These are phyloP conservation scores for Filosporella fistucella DNA, from an alignment of 495 filamentous ascomycete genomes.

Conservation along the genomic window DNA sequence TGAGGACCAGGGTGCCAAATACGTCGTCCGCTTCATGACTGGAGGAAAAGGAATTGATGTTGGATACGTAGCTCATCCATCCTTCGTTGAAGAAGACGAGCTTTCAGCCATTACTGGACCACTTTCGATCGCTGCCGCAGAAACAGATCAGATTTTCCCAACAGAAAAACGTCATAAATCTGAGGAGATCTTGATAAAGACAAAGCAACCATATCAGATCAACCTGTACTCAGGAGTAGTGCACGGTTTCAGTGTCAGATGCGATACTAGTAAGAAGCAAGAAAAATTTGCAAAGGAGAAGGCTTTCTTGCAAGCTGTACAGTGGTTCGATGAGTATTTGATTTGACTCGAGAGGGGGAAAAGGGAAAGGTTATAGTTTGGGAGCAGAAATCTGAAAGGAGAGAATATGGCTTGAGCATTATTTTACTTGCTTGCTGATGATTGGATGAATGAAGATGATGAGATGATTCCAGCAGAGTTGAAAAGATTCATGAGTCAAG, in stretches of 20 bases:
- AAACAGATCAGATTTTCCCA: constrained; percentile 78
- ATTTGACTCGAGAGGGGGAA: constrained; percentile 15
- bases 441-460: background rate
- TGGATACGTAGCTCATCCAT: constrained; percentile 73
- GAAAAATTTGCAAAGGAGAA: constrained; percentile 80
- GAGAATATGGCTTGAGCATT: background rate
- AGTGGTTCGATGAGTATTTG: constrained; percentile 65
- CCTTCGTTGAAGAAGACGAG: constrained; percentile 72
- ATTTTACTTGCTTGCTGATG: constrained; percentile 1
- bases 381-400: too few species aligned
- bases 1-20: too few species aligned
- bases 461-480: too few species aligned
- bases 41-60: constrained; percentile 41
- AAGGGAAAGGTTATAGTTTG: constrained; percentile 1
- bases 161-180: constrained; percentile 59
- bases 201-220: constrained; percentile 70
- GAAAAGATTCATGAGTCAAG: too few species aligned
- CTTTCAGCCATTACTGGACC: constrained; percentile 65
- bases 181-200: constrained; percentile 52
- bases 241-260: constrained; percentile 79
- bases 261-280: constrained; percentile 53
- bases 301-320: constrained; percentile 75
- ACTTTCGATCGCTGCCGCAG: constrained; percentile 71
- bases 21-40: constrained; percentile 15
- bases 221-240: constrained; percentile 69